A percentile compares a stretch with the other conserved stretches of the same genome.
phyloP scores from a whole-genome alignment of 768 basidiomycete species.

The Boletus eberwhitei region DNA sequence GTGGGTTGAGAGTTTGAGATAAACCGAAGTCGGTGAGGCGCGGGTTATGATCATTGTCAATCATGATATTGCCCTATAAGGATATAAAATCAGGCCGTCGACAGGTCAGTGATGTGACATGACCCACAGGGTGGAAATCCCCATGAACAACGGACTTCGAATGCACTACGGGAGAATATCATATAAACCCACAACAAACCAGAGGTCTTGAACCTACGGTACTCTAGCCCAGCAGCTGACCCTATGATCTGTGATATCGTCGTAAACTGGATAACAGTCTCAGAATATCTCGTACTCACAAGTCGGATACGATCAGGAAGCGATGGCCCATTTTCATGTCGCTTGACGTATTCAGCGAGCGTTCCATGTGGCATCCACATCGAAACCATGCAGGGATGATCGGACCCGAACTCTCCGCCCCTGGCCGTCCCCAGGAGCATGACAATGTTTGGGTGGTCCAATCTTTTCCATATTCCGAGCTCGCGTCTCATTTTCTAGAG shows the following conservation, averaged over 20 bases:
- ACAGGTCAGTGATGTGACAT: not conserved
- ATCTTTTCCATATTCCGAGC: constrained; percentile 4
- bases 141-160: not conserved
- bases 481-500: constrained; percentile 3
- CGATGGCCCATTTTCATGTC: not conserved
- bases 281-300: not conserved
- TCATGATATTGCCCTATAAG: constrained; percentile 1
- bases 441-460: constrained; percentile 7
- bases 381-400: constrained; percentile 4
- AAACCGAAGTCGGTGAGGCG: constrained; percentile 7
- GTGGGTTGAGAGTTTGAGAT: not conserved
- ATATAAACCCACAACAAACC: not conserved
- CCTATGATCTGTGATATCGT: no score
- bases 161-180: not conserved
- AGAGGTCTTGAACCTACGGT: not conserved
- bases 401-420: not conserved
- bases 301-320: not conserved
- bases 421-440: not conserved
- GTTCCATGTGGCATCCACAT: constrained; percentile 5
- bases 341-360: not conserved
- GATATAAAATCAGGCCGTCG: not conserved
- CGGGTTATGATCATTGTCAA: not conserved
- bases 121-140: not conserved
- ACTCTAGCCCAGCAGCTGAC: not conserved
- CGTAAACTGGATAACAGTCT: no score